Evolutionary conservation across 2,329 filamentous ascomycete species (phyloP).

Genomic region (Purpureocillium takamizusanense): DNA sequence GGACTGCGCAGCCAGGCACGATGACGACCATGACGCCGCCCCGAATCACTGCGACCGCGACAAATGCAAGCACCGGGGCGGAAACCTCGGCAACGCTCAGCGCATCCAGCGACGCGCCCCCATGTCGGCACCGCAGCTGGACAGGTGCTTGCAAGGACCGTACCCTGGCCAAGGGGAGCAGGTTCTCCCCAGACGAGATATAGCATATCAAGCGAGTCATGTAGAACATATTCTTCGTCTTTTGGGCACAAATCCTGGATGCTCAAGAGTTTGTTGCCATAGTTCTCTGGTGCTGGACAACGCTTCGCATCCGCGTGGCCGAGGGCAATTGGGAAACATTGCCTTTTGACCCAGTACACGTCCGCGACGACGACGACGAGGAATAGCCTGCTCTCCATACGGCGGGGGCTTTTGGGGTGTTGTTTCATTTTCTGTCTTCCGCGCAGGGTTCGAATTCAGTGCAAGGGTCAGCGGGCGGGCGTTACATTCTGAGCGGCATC

Average conservation of each 20-base stretch:
- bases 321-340: no score
- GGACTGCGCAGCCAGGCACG: conserved; percentile 10
- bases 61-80: conserved; percentile 15
- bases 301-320: no score
- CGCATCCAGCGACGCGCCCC: conserved; percentile 15
- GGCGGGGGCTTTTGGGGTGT: no score
- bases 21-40: conserved; percentile 16
- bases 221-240: not conserved
- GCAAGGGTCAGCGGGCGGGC: no score
- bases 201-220: conserved; percentile 5
- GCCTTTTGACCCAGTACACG: no score
- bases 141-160: conserved; percentile 32
- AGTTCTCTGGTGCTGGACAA: no score
- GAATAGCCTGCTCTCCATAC: no score
- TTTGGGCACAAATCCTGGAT: not conserved
- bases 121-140: conserved; percentile 29
- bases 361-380: no score
- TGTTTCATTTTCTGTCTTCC: no score
- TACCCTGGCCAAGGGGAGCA: conserved; percentile 11
- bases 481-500: no score
- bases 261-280: no score
- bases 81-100: conserved; percentile 15
- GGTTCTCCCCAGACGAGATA: conserved; percentile 22
- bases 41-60: conserved; percentile 21
- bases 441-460: no score